Percentiles rank a stretch among this genome's conserved stretches.
Evolutionary conservation across 208 protist genomes (phyloP).

Genomic region (Leishmania braziliensis): DNA sequence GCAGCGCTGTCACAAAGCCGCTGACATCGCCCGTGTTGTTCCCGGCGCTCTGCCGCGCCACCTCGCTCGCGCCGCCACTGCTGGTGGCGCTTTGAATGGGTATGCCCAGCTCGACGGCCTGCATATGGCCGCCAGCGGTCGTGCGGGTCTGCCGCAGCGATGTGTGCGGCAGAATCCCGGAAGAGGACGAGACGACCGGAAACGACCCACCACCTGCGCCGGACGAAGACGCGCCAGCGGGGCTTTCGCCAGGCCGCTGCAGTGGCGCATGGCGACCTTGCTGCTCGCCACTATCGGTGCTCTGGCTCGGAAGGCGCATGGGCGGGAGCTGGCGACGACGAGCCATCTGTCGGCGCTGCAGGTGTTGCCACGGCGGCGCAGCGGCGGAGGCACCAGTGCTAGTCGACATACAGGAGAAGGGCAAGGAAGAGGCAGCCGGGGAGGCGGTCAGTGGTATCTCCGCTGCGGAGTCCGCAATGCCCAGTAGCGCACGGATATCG

Average conservation of each 20-base stretch:
- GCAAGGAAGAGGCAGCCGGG: not conserved
- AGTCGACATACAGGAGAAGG: conserved; percentile 5
- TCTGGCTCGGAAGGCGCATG: conserved; percentile 20
- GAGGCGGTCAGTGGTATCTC: not conserved
- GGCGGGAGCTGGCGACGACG: conserved; percentile 10
- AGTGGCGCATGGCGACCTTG: not conserved
- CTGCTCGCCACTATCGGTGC: not conserved
- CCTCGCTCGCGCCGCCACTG: conserved; percentile 2
- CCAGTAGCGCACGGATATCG: conserved; percentile 22
- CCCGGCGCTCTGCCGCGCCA: conserved; percentile 6
- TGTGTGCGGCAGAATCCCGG: conserved; percentile 4
- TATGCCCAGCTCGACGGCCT: conserved; percentile 9
- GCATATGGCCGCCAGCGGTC: not conserved
- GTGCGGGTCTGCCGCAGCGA: conserved; percentile 14
- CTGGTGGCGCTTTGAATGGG: not conserved
- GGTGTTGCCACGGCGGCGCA: not conserved
- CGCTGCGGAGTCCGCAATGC: not conserved
- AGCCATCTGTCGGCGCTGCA: not conserved
- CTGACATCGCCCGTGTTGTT: conserved; percentile 12
- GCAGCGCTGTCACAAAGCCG: not conserved
- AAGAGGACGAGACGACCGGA: not conserved
- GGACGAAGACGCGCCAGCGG: not conserved
- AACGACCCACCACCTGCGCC: not conserved
- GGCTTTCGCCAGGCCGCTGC: not conserved
- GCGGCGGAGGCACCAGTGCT: not conserved